A percentile compares a stretch with the other conserved stretches of the same genome.
Conservation (phyloP, 257 asterid species). For the Paraleonurus japonicus region DNA sequence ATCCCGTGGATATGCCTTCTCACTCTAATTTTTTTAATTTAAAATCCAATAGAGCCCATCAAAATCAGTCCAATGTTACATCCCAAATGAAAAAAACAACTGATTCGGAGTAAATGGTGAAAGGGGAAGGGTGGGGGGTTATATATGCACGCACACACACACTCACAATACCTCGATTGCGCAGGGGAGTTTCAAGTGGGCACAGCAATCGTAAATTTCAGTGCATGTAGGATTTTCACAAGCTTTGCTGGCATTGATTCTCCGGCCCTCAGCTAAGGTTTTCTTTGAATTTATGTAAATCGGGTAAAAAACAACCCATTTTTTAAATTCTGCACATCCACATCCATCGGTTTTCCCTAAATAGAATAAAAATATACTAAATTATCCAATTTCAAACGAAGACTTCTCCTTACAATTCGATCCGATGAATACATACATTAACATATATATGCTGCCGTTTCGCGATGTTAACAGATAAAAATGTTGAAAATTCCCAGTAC, state of each 20-base stretch:
- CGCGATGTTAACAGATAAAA: too few species aligned
- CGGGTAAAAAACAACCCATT: conserved; percentile 85
- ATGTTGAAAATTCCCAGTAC: too few species aligned
- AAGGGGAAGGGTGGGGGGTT: background rate
- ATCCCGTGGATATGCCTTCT: conserved; percentile 97
- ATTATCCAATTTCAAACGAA: background rate
- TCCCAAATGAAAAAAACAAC: background rate
- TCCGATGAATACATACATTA: background rate
- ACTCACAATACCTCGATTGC: conserved; percentile 68
- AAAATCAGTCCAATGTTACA: conserved; percentile 6
- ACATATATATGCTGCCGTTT: too few species aligned
- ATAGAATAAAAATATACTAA: background rate
- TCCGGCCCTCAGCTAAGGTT: conserved; percentile 88
- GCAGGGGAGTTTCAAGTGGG: conserved; percentile 77
- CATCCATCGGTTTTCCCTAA: conserved; percentile 57
- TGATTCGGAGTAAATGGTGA: background rate
- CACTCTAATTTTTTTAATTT: conserved; percentile 46
- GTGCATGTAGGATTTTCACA: conserved; percentile 85
- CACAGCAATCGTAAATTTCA: conserved; percentile 86
- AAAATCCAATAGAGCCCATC: background rate
- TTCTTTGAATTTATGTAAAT: conserved; percentile 87
- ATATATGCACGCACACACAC: too few species aligned
- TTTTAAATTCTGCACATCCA: conserved; percentile 62
- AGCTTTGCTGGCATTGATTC: conserved; percentile 74
- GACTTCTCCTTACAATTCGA: background rate